Base-by-base conservation (phyloP, 768 basidiomycete genomes). In the Amanita brunnescens region DNA sequence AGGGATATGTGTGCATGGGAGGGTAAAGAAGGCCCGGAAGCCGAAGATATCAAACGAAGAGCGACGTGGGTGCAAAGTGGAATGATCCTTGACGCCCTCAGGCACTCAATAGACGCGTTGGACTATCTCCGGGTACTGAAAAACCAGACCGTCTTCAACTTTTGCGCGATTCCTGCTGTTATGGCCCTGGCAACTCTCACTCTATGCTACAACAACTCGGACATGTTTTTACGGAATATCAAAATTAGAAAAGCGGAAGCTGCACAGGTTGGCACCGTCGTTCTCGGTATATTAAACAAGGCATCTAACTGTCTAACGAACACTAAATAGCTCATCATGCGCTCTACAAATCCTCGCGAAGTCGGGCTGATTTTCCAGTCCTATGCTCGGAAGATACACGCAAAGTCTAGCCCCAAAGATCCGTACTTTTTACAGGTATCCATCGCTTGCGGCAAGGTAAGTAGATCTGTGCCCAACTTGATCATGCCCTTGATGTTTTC, bases 121-220 rank as follows among this genome's bases (percentile, higher is more conserved):
- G 95, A 98, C 64, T 98, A 97, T 66, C 77, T 98, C 57, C 74
- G 79, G 35, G 66, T 96, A 40, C 71, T 97, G 61, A 85, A 80
- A 65, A 94, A 89, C 68, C 94, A 97, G 70, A 87, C 77, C 51
- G 83, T 96, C 16, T 98, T 98, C 76, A 89, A 89, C 63, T 97
- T 98, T 68, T 92, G 90, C 58, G 91, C 95, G 0, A 88, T 98
- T 53, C 95, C 95, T 5, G 88, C 85, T 14, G 78, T 85, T 10
- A 97, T 98, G 94, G 93, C 95, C 0, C 85, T 99, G 56, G 94
- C 95, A 8, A 98, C 95, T 6, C 76, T 99, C 18, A 80, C 85
- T 45, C 67, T 90, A 41, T 95, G 92, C 66, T 97, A 93, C 71
- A 93, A 91, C 89, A 98, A 98, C 69, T 79, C 79, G 6, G 71